A percentile compares a stretch with the other conserved stretches of the same genome.
Conservation (phyloP, 768 basidiomycete genomes). For the Basidioascus undulatus region DNA sequence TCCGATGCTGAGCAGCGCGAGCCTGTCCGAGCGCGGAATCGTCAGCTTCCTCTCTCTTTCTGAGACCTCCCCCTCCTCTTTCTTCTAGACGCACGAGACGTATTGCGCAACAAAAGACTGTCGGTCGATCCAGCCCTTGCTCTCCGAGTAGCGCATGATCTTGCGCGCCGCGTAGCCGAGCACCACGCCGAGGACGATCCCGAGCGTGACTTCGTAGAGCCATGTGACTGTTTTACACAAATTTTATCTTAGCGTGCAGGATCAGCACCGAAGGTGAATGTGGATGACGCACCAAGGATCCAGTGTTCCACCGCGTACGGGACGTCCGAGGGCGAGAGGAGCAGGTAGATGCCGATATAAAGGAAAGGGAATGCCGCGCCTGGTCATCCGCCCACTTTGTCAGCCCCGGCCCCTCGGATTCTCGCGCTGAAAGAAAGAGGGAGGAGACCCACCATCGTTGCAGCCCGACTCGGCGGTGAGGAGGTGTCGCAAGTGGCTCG, state of each 20-base stretch:
- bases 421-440: constrained; percentile 24
- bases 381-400: background rate
- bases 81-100: constrained; percentile 17
- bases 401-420: background rate
- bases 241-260: too few relatives aligned
- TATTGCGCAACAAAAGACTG: constrained; percentile 80
- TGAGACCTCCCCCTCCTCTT: too few relatives aligned
- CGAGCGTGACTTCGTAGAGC: constrained; percentile 59
- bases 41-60: background rate
- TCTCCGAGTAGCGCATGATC: constrained; percentile 80
- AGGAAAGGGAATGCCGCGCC: background rate
- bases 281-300: constrained; percentile 26
- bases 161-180: constrained; percentile 61
- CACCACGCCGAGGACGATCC: constrained; percentile 43
- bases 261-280: too few relatives aligned
- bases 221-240: too few relatives aligned
- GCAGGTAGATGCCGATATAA: constrained; percentile 53
- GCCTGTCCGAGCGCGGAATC: constrained; percentile 48
- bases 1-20: constrained; percentile 65
- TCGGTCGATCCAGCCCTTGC: constrained; percentile 64
- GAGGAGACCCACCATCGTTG: constrained; percentile 94
- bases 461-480: constrained; percentile 74
- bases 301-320: constrained; percentile 56
- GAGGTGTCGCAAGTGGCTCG: constrained; percentile 46
- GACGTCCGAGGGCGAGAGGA: constrained; percentile 38